Percentiles rank a stretch among this genome's conserved stretches.
These are phyloP conservation scores for Colletotrichum cereale DNA, from an alignment of 2,329 filamentous ascomycete genomes.

Conservation along the genomic window DNA sequence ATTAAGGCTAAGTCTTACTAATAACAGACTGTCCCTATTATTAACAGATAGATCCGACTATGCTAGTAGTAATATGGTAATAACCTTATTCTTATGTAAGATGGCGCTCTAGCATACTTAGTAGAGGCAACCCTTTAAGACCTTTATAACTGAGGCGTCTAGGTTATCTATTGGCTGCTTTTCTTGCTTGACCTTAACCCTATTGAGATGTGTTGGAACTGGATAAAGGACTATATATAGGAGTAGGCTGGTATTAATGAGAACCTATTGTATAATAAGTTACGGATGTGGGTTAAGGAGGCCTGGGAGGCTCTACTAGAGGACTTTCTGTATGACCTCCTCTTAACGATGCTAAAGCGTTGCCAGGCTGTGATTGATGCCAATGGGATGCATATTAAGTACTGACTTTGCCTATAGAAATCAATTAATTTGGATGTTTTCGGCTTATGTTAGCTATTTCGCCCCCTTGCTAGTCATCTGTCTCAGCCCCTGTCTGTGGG, in stretches of 20 bases:
- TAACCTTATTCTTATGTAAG: slow-evolving; percentile 10
- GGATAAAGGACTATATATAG: slow-evolving; percentile 13
- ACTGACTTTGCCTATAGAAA: no score
- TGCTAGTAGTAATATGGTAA: neutral
- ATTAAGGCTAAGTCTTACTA: neutral
- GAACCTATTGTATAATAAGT: neutral
- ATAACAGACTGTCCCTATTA: slow-evolving; percentile 3
- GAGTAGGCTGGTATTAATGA: neutral
- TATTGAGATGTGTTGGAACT: slow-evolving; percentile 7
- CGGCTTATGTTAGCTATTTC: no score
- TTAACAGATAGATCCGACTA: neutral
- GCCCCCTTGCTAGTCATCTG: no score
- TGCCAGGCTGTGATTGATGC: neutral
- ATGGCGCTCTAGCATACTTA: neutral
- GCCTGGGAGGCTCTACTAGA: neutral
- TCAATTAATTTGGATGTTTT: no score
- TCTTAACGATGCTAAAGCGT: neutral
- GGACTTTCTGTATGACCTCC: neutral
- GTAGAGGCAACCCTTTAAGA: neutral
- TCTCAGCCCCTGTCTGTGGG: no score
- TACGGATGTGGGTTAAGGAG: neutral
- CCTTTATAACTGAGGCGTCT: neutral
- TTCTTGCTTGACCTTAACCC: neutral
- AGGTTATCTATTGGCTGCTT: neutral
- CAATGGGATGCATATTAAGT: no score